Base-by-base conservation (phyloP, 1,284 basidiomycete genomes). In the Paramarasmius palmivorus region DNA sequence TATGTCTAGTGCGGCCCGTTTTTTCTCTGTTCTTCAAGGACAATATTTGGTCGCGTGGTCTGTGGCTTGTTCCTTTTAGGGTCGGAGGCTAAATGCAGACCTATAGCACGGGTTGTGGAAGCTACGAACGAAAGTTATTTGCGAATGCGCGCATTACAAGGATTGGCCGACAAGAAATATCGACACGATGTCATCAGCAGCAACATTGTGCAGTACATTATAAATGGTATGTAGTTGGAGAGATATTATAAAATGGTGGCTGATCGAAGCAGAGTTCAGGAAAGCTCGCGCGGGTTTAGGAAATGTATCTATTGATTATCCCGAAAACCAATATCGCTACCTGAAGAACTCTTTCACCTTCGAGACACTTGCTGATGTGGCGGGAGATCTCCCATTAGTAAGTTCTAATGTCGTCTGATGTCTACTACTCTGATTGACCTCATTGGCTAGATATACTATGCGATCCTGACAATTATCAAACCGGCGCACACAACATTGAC, bases 191-290 rank as follows among this genome's bases (percentile, higher is more conserved):
- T 65, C 12, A 59, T 64, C 15, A 62, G 59, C 26, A 59, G 62
- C 4, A 60, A 62, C 36, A 51, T 66, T 40, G 54, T 49, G 3
- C 52, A 58, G 34, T 69, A 67, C 57, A 60, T 69, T 23, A 50
- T 61, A 2, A 45, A 52, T 15, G 63, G 67, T 68, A 59, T 10
- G 19, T 44, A 15, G 73, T 71, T 19, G 35, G 52, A 19, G 37
- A 66, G 74, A 46, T 68, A 59, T 40, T 59, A 54, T 17, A 64
- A 72, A 10, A 63, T 49, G 3, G 50, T 26, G 19, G 5, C 15
- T n/a, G 5, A 10, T 12, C 23, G 14, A 15, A 39, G 9, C 7
- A 74, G 77, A 76, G 57, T 79, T 72, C 52, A 52, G 58, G n/a
- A 62, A 64, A 19, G 61, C 64, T 0, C 70, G 71, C 2, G 53